phyloP scores from a whole-genome alignment of 345 rosid species.

The Corchorus olitorius region DNA sequence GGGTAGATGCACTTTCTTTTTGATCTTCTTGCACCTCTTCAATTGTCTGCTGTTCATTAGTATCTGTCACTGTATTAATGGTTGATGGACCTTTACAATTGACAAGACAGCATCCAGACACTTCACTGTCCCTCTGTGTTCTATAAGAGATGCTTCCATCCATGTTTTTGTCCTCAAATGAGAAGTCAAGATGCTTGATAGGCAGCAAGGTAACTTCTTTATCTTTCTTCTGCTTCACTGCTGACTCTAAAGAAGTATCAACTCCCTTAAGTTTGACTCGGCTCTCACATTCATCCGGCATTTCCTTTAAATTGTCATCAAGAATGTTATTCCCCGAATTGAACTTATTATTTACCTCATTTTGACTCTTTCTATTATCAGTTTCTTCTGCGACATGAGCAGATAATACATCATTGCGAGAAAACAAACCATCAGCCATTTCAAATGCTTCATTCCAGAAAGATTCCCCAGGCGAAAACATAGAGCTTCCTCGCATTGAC shows the following conservation, averaged over 20 bases:
- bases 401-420: conserved; percentile 39
- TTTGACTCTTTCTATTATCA: conserved; percentile 24
- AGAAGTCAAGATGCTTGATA: conserved; percentile 79
- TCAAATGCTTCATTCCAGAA: conserved; percentile 97
- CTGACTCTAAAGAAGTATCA: conserved; percentile 39
- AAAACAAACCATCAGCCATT: conserved; percentile 81
- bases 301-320: conserved; percentile 37
- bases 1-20: conserved; percentile 20
- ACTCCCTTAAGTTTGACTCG: conserved; percentile 35
- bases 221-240: conserved; percentile 41
- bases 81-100: conserved; percentile 28
- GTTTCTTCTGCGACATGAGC: conserved; percentile 31
- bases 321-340: conserved; percentile 32
- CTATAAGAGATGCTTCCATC: conserved; percentile 35
- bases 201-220: conserved; percentile 66
- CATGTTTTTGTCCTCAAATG: conserved; percentile 59
- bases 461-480: conserved; percentile 94
- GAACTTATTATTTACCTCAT: conserved; percentile 27
- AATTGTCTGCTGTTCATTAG: conserved; percentile 27
- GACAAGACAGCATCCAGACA: conserved; percentile 37
- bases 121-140: conserved; percentile 34
- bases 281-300: conserved; percentile 46
- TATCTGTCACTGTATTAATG: conserved; percentile 24
- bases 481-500: conserved; percentile 79
- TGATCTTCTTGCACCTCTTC: conserved; percentile 36